Conservation (phyloP, 805 yeast genomes). For the Candida berthetii region DNA sequence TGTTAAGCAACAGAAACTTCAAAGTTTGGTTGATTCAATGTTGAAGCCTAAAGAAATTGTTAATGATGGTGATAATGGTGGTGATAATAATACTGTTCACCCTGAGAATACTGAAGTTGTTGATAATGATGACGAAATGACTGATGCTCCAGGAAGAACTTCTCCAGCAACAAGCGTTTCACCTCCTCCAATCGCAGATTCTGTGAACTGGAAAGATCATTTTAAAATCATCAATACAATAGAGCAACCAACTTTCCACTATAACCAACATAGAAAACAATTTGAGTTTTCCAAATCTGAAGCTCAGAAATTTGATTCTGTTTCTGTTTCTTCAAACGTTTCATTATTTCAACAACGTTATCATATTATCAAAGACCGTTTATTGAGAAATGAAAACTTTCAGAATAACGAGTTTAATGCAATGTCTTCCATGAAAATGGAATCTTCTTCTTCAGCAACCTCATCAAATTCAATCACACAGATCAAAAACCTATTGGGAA, state of each 20-base stretch:
- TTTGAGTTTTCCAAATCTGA: constrained; percentile 33
- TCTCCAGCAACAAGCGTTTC: constrained; percentile 20
- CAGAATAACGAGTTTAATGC: constrained; percentile 34
- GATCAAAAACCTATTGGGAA: constrained; percentile 80
- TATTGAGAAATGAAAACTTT: constrained; percentile 71
- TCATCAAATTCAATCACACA: constrained; percentile 44
- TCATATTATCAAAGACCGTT: constrained; percentile 58
- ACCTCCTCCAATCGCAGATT: constrained; percentile 18
- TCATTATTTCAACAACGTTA: constrained; percentile 49
- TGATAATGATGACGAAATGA: constrained; percentile 9
- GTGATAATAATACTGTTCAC: too few species aligned
- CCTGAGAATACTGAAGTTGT: constrained; percentile 8
- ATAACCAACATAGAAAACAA: constrained; percentile 57
- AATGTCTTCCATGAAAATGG: constrained; percentile 21
- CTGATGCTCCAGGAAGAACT: constrained; percentile 4
- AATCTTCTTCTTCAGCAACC: constrained; percentile 1
- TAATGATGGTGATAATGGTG: constrained; percentile 1
- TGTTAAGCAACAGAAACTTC: constrained; percentile 2
- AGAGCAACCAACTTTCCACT: constrained; percentile 57
- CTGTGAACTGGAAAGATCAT: constrained; percentile 65
- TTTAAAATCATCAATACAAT: constrained; percentile 60
- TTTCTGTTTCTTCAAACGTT: constrained; percentile 24
- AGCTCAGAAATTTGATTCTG: constrained; percentile 17
- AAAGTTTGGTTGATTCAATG: neutral
- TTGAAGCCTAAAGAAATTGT: neutral